Evolutionary conservation across 805 yeast genomes (phyloP), one percentile per base, ranked within the genome.

Genomic region (Cyberlindnera bimundalis): DNA sequence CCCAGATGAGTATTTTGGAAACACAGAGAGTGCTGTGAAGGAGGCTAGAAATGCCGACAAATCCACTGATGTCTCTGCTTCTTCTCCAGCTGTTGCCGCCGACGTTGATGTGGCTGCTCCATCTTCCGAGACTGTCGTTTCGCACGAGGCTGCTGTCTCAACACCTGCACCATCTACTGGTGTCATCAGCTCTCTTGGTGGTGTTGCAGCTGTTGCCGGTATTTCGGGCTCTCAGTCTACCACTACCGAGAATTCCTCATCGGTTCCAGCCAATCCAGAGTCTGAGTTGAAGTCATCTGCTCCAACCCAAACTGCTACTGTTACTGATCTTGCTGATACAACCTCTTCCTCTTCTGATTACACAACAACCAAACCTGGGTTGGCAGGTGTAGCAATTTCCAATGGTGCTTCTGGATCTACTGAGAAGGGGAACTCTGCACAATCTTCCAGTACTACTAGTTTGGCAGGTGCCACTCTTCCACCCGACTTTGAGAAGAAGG

Each of bases 401-500:
- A 23, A 8, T 20, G 26, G 31, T 35, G 35, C 35, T 23, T 16
- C 24, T 33, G 35, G 28, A 14, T 16, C 24, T 24, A 25, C 6
- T 24, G 29, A 25, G 7, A 30, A 19, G 24, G 33, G 34, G 19
- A 28, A 43, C 3, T 40, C 51, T 6, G 40, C 45, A 6, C 43
- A 45, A 30, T 42, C 51, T n/a, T 29, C 39, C 1, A 36, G 45
- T 33, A 42, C 46, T 10, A 31, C 15, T 2, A 39, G 47, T 27
- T 33, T 49, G 26, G 50, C 51, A 24, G 55, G 55, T 29, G 55
- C 55, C 5, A 51, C 55, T 5, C 43, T 51, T 9, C 60, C 60
- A 20, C 60, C 60, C 7, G 50, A 53, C 28, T 53, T 54, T 40
- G 52, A 51, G 39, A 53, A 50, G 38, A 51, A 32, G 21, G 42